Evolutionary conservation across 257 asterid genomes (phyloP).

Genomic region (Fraxinus cuspidata): DNA sequence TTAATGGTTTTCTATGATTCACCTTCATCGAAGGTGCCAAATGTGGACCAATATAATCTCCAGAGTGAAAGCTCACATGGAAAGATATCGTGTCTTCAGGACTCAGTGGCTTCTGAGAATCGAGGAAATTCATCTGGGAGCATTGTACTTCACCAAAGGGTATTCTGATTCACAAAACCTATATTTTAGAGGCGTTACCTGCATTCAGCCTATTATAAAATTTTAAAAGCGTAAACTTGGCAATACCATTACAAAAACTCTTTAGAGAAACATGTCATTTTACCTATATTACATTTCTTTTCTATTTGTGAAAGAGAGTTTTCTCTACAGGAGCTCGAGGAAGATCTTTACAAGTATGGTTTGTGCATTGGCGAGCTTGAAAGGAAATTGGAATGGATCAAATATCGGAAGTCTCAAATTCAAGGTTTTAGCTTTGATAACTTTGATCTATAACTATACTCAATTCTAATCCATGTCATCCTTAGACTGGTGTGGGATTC

Average conservation of each 20-base stretch:
- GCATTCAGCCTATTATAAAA: neutral
- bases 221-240: conserved; percentile 15
- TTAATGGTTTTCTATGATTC: conserved; percentile 17
- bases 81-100: conserved; percentile 9
- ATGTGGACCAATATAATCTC: conserved; percentile 6
- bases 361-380: conserved; percentile 7
- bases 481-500: neutral
- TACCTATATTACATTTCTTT: neutral
- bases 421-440: conserved; percentile 41
- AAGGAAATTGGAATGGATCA: conserved; percentile 27
- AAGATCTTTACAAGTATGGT: conserved; percentile 34
- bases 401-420: neutral
- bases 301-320: conserved; percentile 17
- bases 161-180: conserved; percentile 16
- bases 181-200: neutral
- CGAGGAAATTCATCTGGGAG: conserved; percentile 6
- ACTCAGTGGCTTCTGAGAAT: conserved; percentile 19
- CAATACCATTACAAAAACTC: neutral
- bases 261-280: neutral
- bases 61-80: conserved; percentile 13
- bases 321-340: conserved; percentile 41
- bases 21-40: conserved; percentile 25
- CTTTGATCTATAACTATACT: conserved; percentile 1
- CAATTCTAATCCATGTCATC: neutral
- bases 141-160: conserved; percentile 26